A percentile compares a stretch with the other conserved stretches of the same genome.
Conservation (phyloP, 345 rosid genomes). For the Gossypium arboreum region DNA sequence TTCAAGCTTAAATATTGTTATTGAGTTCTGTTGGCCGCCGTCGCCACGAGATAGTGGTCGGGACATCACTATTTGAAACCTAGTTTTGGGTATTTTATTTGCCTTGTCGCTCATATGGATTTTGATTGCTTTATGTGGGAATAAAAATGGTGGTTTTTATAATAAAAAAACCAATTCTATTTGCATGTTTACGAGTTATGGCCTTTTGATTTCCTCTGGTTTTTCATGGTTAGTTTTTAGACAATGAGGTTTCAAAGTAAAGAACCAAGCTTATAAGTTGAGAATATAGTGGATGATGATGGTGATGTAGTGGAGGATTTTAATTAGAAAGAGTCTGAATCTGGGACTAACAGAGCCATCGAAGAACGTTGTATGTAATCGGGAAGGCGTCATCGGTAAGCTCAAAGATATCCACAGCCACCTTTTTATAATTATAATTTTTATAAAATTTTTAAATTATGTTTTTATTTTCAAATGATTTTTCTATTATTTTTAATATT, state of each 20-base stretch:
- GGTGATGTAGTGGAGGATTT: slow-evolving; percentile 28
- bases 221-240: background rate
- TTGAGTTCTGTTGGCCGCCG: no score
- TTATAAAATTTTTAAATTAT: no score
- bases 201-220: no score
- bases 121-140: background rate
- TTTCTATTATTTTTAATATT: no score
- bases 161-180: background rate
- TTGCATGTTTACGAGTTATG: background rate
- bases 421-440: no score
- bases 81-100: background rate
- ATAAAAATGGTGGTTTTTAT: background rate
- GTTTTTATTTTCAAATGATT: no score
- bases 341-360: slow-evolving; percentile 61
- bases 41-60: no score
- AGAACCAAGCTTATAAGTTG: background rate
- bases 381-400: slow-evolving; percentile 53
- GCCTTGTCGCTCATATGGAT: background rate
- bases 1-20: no score
- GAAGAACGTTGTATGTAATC: slow-evolving; percentile 49
- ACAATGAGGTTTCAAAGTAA: background rate
- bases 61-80: no score
- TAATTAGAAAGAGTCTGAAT: slow-evolving; percentile 38
- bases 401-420: no score
- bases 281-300: slow-evolving; percentile 29